Conservation (phyloP, 805 yeast genomes). For the Sungouiella blattae region DNA sequence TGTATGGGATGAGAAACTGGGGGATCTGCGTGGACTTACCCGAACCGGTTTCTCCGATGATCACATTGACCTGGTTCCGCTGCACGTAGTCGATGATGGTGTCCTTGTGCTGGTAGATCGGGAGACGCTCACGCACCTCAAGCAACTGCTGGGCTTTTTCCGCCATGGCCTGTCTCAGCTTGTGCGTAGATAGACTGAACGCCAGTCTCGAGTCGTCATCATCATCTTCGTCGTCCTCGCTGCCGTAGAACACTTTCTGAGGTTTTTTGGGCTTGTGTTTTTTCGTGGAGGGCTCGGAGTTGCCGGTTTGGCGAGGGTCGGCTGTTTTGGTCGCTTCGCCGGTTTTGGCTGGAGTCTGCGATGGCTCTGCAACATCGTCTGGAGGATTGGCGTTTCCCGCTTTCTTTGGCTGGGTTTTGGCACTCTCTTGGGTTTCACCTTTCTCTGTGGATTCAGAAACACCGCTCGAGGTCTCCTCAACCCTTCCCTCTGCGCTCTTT, state of each 20-base stretch:
- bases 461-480: neutral
- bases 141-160: slow-evolving; percentile 45
- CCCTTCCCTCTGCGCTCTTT: neutral
- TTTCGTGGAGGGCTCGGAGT: no score
- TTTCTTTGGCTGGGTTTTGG: neutral
- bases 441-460: no score
- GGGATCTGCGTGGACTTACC: slow-evolving; percentile 98
- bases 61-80: slow-evolving; percentile 63
- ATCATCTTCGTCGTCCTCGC: slow-evolving; percentile 34
- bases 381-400: neutral
- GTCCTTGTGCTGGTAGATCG: slow-evolving; percentile 71
- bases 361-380: neutral
- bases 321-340: neutral
- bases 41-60: slow-evolving; percentile 96
- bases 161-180: slow-evolving; percentile 25
- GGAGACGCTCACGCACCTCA: slow-evolving; percentile 55
- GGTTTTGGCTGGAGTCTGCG: neutral
- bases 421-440: slow-evolving; percentile 6
- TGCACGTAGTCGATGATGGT: slow-evolving; percentile 54
- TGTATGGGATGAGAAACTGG: slow-evolving; percentile 67
- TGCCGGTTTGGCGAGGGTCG: neutral
- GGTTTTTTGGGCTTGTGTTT: slow-evolving; percentile 5
- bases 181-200: slow-evolving; percentile 9
- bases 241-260: slow-evolving; percentile 25
- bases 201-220: slow-evolving; percentile 19